Evolutionary conservation across 2,329 filamentous ascomycete genomes (phyloP).

Genomic region (Cercospora beticola): DNA sequence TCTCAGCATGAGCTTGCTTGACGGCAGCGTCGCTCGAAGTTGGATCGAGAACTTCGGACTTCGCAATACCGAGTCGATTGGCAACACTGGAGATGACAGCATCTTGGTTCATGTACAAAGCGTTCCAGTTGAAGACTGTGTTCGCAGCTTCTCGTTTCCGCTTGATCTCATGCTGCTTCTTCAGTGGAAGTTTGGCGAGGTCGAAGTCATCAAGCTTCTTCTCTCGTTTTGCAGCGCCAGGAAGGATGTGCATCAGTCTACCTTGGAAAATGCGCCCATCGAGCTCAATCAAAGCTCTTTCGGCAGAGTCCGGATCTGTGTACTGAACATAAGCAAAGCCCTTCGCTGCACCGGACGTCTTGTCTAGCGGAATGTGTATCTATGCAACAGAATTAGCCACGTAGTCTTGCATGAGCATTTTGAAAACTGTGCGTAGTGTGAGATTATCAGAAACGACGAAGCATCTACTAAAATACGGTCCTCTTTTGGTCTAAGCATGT

Average conservation of each 20-base stretch:
- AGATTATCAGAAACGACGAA: slow-evolving; percentile 65
- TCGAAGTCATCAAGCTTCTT: slow-evolving; percentile 82
- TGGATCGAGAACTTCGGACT: slow-evolving; percentile 90
- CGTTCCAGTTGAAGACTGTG: slow-evolving; percentile 93
- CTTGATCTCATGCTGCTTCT: slow-evolving; percentile 89
- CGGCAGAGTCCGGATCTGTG: slow-evolving; percentile 67
- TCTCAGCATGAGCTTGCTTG: slow-evolving; percentile 96
- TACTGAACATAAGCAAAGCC: slow-evolving; percentile 89
- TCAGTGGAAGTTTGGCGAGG: slow-evolving; percentile 86
- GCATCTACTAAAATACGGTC: slow-evolving; percentile 99
- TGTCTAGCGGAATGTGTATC: slow-evolving; percentile 82
- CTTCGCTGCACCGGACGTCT: slow-evolving; percentile 70
- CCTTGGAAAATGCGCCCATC: slow-evolving; percentile 91
- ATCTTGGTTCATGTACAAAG: slow-evolving; percentile 96
- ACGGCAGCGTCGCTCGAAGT: slow-evolving; percentile 91
- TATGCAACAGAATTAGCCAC: slow-evolving; percentile 42
- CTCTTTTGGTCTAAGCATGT: slow-evolving; percentile 80
- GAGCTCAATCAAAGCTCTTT: slow-evolving; percentile 73
- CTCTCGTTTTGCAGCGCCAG: slow-evolving; percentile 77
- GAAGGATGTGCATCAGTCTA: slow-evolving; percentile 84
- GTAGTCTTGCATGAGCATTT: not conserved
- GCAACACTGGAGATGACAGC: slow-evolving; percentile 90
- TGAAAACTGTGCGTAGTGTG: slow-evolving; percentile 23
- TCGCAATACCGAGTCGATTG: slow-evolving; percentile 80
- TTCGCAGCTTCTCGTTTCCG: slow-evolving; percentile 77